Base-by-base conservation (phyloP, 164 flowering plant genomes). In the Umbilicus rupestris region DNA sequence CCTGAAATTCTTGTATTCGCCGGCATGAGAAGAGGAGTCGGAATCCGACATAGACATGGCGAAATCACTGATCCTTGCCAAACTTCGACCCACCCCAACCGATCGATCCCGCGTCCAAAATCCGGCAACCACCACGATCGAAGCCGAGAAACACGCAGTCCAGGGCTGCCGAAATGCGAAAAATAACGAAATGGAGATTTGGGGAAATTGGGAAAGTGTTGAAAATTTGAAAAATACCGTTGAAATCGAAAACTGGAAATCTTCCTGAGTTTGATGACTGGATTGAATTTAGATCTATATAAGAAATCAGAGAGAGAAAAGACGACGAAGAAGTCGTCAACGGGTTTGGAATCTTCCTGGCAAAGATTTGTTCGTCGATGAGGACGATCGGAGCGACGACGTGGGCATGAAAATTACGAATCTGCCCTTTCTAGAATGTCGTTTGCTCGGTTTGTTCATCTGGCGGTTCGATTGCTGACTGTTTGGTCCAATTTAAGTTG, bases 1-100 rank as follows among this genome's bases (percentile, higher is more conserved):
- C 29, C 83, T 73, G 79, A 89, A 91, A 64, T 73, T 80, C 78
- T 82, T 94, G 85, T 87, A 86, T 5, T 94, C 98, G 66, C 77
- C 82, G 33, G 77, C 81, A 3, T 75, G 74, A 19, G 89, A 84
- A n/a, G 89, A 80, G 8, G 81, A 39, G 49, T 86, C 91, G 28
- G 87, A 83, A 68, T 87, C 92, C 0, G 87, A 84, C 66, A 84
- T 86, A 1, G 92, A 84, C 67, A 75, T 69, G 39, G 37, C 37
- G 19, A 9, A 9, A 49, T 49, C 11, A 49, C 6, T 8, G 55
- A 49, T 49, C 26, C 44, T 41, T 9, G 44, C 44, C 12, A 12
- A 9, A 41, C 44, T 41, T 14, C 44, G 44, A 41, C 44, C 44
- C 12, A 14, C 16, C 44, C 7, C 44, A 14, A 9, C 44, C 44